Percentiles rank a stretch among this genome's conserved stretches.
Conservation (phyloP, 495 filamentous ascomycete genomes). For the Podospora didyma region DNA sequence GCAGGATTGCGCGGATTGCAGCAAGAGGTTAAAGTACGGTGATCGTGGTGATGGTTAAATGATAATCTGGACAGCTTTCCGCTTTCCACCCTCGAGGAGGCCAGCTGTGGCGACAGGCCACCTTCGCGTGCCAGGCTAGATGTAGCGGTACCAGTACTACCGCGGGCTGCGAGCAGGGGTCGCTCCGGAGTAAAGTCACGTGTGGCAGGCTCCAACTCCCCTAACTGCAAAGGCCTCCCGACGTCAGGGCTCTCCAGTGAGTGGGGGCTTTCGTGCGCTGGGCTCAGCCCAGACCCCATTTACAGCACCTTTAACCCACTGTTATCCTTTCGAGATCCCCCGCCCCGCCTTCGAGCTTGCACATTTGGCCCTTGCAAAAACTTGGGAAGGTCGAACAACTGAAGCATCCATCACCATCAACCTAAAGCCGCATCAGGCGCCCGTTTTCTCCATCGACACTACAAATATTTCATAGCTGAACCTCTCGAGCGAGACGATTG, state of each 20-base stretch:
- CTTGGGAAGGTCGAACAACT: not conserved
- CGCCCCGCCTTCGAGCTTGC: constrained; percentile 13
- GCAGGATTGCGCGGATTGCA: not conserved
- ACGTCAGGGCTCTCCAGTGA: constrained; percentile 19
- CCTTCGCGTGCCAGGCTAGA: constrained; percentile 3
- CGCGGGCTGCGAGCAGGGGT: not conserved
- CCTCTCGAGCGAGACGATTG: not conserved
- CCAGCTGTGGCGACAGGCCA: constrained; percentile 4
- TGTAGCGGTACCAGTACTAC: not conserved
- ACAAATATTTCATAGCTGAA: constrained; percentile 7
- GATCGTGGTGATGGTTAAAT: constrained; percentile 4
- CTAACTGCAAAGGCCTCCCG: not conserved
- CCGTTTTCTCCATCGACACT: not conserved
- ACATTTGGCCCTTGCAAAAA: constrained; percentile 15
- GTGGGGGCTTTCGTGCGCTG: not conserved
- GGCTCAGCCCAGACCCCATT: too few species aligned
- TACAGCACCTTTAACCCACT: constrained; percentile 6
- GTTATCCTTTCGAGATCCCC: constrained; percentile 19
- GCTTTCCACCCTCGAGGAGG: too few species aligned
- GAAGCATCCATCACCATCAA: not conserved
- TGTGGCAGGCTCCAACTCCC: not conserved
- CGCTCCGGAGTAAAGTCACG: not conserved
- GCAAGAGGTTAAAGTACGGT: not conserved
- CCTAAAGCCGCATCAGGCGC: not conserved
- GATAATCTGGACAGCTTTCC: constrained; percentile 28